Percentiles rank a stretch among this genome's conserved stretches.
Conservation (phyloP, 2,329 filamentous ascomycete species). For the Monascus ruber region DNA sequence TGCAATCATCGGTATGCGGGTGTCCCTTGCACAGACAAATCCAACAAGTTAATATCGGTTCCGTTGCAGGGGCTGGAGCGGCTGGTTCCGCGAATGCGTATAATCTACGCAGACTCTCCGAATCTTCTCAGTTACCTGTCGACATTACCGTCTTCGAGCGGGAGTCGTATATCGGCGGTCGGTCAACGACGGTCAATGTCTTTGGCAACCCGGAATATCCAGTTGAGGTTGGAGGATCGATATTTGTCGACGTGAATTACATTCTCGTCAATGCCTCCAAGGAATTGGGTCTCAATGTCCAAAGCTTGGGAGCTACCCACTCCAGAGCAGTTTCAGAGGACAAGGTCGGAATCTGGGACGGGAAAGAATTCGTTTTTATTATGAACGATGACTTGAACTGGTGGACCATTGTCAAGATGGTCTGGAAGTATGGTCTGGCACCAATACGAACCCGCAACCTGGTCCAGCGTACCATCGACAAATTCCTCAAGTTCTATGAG, state of each 20-base stretch:
- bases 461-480: slow-evolving; percentile 58
- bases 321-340: slow-evolving; percentile 30
- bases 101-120: slow-evolving; percentile 61
- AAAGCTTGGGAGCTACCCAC: slow-evolving; percentile 38
- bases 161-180: slow-evolving; percentile 65
- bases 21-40: not conserved
- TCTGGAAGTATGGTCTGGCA: slow-evolving; percentile 76
- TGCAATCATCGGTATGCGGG: slow-evolving; percentile 23
- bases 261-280: slow-evolving; percentile 66
- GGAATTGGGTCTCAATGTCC: slow-evolving; percentile 56
- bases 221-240: slow-evolving; percentile 80
- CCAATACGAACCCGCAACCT: slow-evolving; percentile 63
- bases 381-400: slow-evolving; percentile 53
- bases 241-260: slow-evolving; percentile 76
- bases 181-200: slow-evolving; percentile 71
- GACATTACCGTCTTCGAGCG: slow-evolving; percentile 87
- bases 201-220: slow-evolving; percentile 56
- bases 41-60: too few relatives aligned
- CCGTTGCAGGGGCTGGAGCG: slow-evolving; percentile 66
- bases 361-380: slow-evolving; percentile 58
- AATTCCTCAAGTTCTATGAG: slow-evolving; percentile 71
- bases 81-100: slow-evolving; percentile 81
- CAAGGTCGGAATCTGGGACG: slow-evolving; percentile 74
- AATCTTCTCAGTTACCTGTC: slow-evolving; percentile 46
- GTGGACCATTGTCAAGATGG: slow-evolving; percentile 68